These are phyloP conservation scores for Daldinia bambusicola DNA, from an alignment of 495 filamentous ascomycete species.

Conservation along the genomic window DNA sequence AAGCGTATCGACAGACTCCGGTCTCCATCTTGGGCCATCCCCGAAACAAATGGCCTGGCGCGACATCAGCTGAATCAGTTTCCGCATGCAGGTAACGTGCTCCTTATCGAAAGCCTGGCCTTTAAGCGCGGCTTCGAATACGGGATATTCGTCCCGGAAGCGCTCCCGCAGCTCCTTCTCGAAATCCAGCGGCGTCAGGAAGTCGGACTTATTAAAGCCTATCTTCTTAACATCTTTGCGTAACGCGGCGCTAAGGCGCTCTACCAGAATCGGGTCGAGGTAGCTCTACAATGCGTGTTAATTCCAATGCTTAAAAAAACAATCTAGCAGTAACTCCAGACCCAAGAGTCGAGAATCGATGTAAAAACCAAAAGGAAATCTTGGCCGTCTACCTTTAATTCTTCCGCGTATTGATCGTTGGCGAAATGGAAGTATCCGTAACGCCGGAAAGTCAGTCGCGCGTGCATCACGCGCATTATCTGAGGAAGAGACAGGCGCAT, in stretches of 20 bases:
- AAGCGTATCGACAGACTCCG: conserved; percentile 21
- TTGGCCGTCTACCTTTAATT: conserved; percentile 13
- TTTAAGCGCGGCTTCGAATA: conserved; percentile 32
- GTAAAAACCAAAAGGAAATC: background rate
- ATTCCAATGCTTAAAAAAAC: background rate
- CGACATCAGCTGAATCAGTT: conserved; percentile 27
- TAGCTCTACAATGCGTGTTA: conserved; percentile 10
- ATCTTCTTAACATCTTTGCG: background rate
- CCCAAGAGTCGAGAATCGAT: too few relatives aligned
- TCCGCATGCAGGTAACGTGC: conserved; percentile 33
- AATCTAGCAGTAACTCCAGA: background rate
- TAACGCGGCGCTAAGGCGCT: background rate
- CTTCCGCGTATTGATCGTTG: conserved; percentile 8
- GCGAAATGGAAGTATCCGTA: conserved; percentile 28
- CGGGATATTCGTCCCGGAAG: conserved; percentile 33
- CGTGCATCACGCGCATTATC: conserved; percentile 33
- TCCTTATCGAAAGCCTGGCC: conserved; percentile 22
- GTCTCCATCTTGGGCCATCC: conserved; percentile 34
- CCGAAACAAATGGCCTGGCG: conserved; percentile 32
- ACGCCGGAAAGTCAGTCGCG: conserved; percentile 30
- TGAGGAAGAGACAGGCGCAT: conserved; percentile 21
- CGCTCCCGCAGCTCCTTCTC: conserved; percentile 24
- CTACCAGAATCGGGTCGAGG: conserved; percentile 5
- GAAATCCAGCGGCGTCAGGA: conserved; percentile 24
- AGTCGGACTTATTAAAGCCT: conserved; percentile 28